A percentile compares a stretch with the other conserved stretches of the same genome.
phyloP scores from a whole-genome alignment of 441 rosid genomes.

The Theobroma grandiflorum region DNA sequence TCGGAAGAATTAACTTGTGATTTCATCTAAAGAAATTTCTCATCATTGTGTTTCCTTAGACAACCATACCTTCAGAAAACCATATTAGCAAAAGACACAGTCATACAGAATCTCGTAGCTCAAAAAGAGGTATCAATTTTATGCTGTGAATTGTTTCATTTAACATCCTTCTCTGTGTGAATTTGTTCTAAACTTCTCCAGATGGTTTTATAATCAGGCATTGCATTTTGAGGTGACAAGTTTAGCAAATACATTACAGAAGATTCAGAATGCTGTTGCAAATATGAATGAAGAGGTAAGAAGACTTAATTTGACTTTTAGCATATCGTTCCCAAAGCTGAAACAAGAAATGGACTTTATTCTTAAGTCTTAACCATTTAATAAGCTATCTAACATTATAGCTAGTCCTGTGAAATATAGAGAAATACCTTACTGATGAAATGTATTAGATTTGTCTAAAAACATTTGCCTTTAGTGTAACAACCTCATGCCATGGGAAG shows the following conservation, averaged over 20 bases:
- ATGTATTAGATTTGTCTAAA: not conserved
- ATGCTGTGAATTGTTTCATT: conserved; percentile 27
- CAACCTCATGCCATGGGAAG: not conserved
- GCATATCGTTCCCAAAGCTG: conserved; percentile 17
- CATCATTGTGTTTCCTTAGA: conserved; percentile 55
- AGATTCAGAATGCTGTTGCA: conserved; percentile 65
- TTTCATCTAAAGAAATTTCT: conserved; percentile 32
- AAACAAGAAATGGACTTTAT: conserved; percentile 10
- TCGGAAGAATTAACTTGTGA: conserved; percentile 15
- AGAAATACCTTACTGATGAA: conserved; percentile 13
- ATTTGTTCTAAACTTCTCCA: conserved; percentile 21
- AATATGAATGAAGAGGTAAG: conserved; percentile 74
- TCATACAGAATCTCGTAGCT: conserved; percentile 61
- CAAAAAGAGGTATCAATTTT: conserved; percentile 70
- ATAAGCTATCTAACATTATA: not conserved
- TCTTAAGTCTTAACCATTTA: not conserved
- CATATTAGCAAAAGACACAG: conserved; percentile 62
- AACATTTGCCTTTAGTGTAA: not conserved
- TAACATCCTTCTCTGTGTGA: conserved; percentile 5
- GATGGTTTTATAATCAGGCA: conserved; percentile 47
- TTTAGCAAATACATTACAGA: conserved; percentile 58
- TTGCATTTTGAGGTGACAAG: conserved; percentile 63
- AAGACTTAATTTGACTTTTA: conserved; percentile 17
- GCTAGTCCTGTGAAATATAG: not conserved
- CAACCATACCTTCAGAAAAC: conserved; percentile 72